Evolutionary conservation across 441 rosid genomes (phyloP).

Genomic region (Croton setiger): DNA sequence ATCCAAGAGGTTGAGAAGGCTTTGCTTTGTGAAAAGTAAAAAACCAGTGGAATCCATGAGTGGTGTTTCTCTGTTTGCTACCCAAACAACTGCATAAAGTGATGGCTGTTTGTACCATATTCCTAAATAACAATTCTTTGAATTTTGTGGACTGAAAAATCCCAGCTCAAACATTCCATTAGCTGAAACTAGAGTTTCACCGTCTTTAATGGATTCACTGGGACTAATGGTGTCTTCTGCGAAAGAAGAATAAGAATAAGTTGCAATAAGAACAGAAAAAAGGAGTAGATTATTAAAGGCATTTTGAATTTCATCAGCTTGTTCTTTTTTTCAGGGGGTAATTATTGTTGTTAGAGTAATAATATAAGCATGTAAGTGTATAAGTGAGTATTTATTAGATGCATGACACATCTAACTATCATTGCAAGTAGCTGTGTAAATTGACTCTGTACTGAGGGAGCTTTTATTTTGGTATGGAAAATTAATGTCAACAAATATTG

Average conservation of each 20-base stretch:
- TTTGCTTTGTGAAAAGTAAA: not conserved
- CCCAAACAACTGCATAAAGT: slow-evolving; percentile 10
- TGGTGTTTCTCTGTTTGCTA: slow-evolving; percentile 17
- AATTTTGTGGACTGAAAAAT: slow-evolving; percentile 6
- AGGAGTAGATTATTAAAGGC: too few species aligned
- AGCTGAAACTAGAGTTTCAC: slow-evolving; percentile 8
- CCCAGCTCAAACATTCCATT: slow-evolving; percentile 9
- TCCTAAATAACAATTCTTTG: slow-evolving; percentile 9
- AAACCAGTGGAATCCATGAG: not conserved
- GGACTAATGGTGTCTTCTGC: not conserved
- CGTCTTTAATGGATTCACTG: slow-evolving; percentile 4
- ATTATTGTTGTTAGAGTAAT: too few species aligned
- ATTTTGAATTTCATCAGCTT: too few species aligned
- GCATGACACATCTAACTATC: too few species aligned
- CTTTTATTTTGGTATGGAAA: too few species aligned
- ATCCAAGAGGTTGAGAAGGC: not conserved
- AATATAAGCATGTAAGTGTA: too few species aligned
- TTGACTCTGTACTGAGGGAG: too few species aligned
- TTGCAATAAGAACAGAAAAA: not conserved
- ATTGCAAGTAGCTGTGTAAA: too few species aligned
- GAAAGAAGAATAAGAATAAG: not conserved
- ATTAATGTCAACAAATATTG: too few species aligned
- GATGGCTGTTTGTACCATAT: not conserved
- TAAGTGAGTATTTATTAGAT: too few species aligned
- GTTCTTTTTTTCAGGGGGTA: too few species aligned